These are phyloP conservation scores for Friedmanniomyces simplex DNA, from an alignment of 495 filamentous ascomycete genomes.

Conservation along the genomic window DNA sequence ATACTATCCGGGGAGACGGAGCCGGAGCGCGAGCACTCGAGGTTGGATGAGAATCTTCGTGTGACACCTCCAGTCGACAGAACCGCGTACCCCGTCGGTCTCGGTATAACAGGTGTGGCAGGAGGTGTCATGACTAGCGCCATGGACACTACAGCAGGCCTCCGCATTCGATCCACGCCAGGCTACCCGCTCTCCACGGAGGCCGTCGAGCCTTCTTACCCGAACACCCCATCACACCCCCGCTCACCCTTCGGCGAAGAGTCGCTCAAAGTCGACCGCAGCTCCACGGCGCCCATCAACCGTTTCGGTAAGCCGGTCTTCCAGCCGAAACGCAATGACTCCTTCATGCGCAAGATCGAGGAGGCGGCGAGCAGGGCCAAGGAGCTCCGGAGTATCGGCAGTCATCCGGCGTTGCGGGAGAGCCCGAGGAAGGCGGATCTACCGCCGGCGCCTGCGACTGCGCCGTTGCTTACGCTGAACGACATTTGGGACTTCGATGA, in stretches of 20 bases:
- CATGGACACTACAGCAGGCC: too few species aligned
- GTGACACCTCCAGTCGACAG: too few species aligned
- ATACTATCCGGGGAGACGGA: too few species aligned
- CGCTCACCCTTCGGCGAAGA: not conserved
- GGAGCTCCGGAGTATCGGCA: not conserved
- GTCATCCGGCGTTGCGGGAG: constrained; percentile 6
- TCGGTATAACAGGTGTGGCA: too few species aligned
- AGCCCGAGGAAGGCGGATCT: not conserved
- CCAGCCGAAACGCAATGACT: not conserved
- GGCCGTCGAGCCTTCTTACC: not conserved
- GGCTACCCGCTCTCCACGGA: not conserved
- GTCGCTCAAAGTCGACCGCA: not conserved
- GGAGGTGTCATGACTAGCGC: too few species aligned
- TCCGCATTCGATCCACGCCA: not conserved
- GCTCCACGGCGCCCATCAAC: not conserved
- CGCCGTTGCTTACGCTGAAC: not conserved
- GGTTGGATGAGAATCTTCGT: too few species aligned
- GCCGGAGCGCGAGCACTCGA: too few species aligned
- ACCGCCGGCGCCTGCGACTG: not conserved
- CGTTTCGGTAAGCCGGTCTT: not conserved
- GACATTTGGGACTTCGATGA: not conserved
- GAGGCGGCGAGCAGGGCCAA: not conserved
- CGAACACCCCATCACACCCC: not conserved
- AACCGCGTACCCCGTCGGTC: too few species aligned
- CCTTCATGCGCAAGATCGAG: not conserved